Base-by-base conservation (phyloP, 2,329 filamentous ascomycete genomes). In the Karstenula rhodostoma region DNA sequence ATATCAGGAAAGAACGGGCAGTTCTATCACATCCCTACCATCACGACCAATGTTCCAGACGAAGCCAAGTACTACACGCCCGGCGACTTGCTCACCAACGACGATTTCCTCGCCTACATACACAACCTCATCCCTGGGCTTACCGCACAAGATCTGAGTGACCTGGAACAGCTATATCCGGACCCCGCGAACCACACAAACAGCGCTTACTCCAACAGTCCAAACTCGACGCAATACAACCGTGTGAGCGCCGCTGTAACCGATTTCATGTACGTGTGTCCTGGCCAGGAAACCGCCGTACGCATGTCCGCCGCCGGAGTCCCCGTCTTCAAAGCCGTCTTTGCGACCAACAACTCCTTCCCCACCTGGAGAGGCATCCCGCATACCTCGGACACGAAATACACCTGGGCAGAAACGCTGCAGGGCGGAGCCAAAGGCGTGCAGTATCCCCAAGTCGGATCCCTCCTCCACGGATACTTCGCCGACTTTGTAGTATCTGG, bases 181-280 rank as follows among this genome's bases (percentile, higher is more conserved):
- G 69, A 73, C 27, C 68, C 71, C 2, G 33, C 62, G 0, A 62
- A 47, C 29, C 58, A 67, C 25, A 43, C 52, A 10, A 65, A 69
- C 32, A 60, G 65, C 10, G 77, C 77, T 0, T 83, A 77, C 46
- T 75, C 73, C 40, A 71, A 78, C 58, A 80, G 79, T 0, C 77
- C 79, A 0, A 82, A 81, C 52, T 77, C 78, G 32, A 79, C 77
- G 0, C 81, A 83, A 59, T 83, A 80, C 48, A 67, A 80, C 42
- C 79, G 81, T 4, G 27, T 83, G 8, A 74, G 78, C 0, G 80
- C 80, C 0, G 79, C 81, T 0, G 61, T 70, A 0, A 77, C 77
- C 15, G 81, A 83, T 63, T 82, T 80, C 52, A 80, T 77, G 32
- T 83, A 83, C 59, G 78, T 80, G 17, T 83, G 80, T 22, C 75